Conservation (phyloP, 2,329 filamentous ascomycete species). For the Exophiala aquamarina region DNA sequence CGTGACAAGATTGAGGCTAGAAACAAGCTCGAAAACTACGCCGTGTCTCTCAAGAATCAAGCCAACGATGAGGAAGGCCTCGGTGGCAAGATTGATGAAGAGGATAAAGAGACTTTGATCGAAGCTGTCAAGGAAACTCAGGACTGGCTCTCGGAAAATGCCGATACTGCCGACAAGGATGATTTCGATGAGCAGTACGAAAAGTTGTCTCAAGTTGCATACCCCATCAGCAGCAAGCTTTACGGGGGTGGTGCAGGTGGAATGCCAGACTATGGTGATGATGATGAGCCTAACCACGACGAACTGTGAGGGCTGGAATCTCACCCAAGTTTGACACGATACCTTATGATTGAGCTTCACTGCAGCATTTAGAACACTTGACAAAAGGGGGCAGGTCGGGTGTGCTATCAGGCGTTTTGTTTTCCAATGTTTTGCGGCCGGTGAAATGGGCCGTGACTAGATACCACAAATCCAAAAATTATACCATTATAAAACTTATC, state of each 20-base stretch:
- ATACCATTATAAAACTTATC: no score
- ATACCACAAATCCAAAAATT: constrained; percentile 13
- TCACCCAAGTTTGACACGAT: constrained; percentile 9
- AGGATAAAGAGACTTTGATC: constrained; percentile 95
- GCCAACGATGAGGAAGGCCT: constrained; percentile 95
- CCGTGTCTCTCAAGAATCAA: constrained; percentile 99
- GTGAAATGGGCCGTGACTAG: constrained; percentile 10
- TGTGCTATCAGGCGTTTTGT: neutral
- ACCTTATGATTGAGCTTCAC: constrained; percentile 14
- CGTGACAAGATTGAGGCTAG: constrained; percentile 95
- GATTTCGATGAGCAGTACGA: constrained; percentile 99
- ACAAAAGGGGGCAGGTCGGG: neutral
- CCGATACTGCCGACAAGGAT: constrained; percentile 77
- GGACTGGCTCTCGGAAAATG: constrained; percentile 97
- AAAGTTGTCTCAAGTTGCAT: constrained; percentile 94
- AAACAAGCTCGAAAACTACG: constrained; percentile 98
- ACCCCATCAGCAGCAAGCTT: constrained; percentile 98
- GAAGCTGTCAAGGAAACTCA: constrained; percentile 96
- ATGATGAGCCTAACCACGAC: constrained; percentile 66
- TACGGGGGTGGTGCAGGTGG: constrained; percentile 71
- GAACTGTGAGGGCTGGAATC: constrained; percentile 58
- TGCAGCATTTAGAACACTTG: constrained; percentile 16
- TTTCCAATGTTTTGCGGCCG: constrained; percentile 1
- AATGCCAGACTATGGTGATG: constrained; percentile 57
- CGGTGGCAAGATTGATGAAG: constrained; percentile 96